Percentiles rank a stretch among this genome's conserved stretches.
Conservation (phyloP, 495 filamentous ascomycete genomes). For the Aspergillus asperescens region DNA sequence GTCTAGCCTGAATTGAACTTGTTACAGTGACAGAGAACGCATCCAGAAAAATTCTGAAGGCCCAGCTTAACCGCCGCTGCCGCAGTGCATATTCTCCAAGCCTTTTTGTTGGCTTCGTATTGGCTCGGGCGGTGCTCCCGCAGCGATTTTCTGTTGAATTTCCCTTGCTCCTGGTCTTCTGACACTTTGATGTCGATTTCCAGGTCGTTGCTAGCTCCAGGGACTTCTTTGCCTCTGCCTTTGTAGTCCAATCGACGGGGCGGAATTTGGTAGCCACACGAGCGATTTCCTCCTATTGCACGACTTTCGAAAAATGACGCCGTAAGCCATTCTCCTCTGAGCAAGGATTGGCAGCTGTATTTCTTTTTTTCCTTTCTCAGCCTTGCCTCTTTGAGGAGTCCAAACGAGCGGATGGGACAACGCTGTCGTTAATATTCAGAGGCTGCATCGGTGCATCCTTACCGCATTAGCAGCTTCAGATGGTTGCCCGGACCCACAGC, state of each 20-base stretch:
- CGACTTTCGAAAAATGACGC: constrained; percentile 1
- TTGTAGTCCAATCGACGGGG: not conserved
- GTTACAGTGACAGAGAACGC: not conserved
- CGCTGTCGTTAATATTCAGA: too few species aligned
- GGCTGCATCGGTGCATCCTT: too few species aligned
- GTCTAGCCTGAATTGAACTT: not conserved
- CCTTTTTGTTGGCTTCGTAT: not conserved
- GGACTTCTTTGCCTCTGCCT: not conserved
- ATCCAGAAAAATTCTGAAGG: not conserved
- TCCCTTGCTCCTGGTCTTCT: not conserved
- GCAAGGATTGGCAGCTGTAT: constrained; percentile 2
- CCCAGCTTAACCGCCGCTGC: constrained; percentile 15
- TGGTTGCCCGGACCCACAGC: not conserved
- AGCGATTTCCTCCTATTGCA: constrained; percentile 5
- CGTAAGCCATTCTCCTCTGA: not conserved
- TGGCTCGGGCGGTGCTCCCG: not conserved
- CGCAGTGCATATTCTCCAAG: constrained; percentile 13
- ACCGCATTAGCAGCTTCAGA: not conserved
- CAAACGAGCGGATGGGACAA: too few species aligned
- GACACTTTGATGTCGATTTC: not conserved
- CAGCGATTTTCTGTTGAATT: not conserved
- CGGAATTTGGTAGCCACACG: not conserved
- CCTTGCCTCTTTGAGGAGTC: not conserved
- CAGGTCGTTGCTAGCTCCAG: constrained; percentile 7
- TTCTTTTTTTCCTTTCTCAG: constrained; percentile 4